Evolutionary conservation across 2,329 filamentous ascomycete species (phyloP), one percentile per base, ranked within the genome.

Genomic region (Xylaria sp.): DNA sequence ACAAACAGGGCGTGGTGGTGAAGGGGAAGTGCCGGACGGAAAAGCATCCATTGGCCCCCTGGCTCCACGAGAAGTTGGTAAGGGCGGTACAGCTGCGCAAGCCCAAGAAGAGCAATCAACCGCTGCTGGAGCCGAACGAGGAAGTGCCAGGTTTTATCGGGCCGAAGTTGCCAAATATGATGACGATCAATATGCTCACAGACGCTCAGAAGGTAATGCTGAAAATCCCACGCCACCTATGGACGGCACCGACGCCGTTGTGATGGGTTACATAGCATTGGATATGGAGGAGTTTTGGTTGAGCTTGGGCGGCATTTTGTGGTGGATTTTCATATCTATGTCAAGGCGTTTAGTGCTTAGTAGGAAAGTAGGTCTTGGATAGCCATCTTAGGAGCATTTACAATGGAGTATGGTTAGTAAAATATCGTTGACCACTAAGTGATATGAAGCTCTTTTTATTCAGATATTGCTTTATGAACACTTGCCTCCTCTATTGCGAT

Each of bases 21-120:
- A n/a, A 36, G 34, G n/a, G 5, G 6, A 19, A 47, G n/a, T 3
- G 42, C 42, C 76, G 81, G 45, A 79, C 79, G 1, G 61, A 75
- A 8, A 81, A 75, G 61, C 68, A 73, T 54, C 62, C 42, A n/a
- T 17, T 21, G 4, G 42, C n/a, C 17, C 6, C n/a, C 6, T 14
- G 2, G 4, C 42, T 47, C 17, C 19, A 72, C 70, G 53, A 57
- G 57, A 34, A 73, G 73, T 42, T 76, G 68, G 4, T 75, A 74
- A 64, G 71, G 74, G 55, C 68, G 74, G 27, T 72, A 72, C 58
- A 76, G 73, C 63, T 71, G 63, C 66, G 45, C 42, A n/a, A 54
- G 24, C 12, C 30, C 19, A n/a, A n/a, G 27, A 51, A 51, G 48
- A 30, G 12, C 11, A 17, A 6, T 3, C 2, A 2, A 8, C 14